phyloP scores from a whole-genome alignment of 768 basidiomycete genomes.

The Suillus ampliporus region DNA sequence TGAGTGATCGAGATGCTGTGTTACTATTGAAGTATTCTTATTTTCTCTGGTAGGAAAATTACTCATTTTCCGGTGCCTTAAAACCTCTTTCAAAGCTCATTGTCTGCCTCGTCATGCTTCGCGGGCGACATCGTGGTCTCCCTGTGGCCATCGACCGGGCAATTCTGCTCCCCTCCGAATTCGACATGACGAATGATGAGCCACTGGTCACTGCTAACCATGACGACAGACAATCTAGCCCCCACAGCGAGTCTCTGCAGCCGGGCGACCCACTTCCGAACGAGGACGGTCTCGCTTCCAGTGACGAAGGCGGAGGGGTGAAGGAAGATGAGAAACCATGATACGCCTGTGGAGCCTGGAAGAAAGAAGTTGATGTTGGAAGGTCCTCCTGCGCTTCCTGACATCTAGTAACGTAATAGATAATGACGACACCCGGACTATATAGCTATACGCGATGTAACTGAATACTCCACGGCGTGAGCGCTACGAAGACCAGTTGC shows the following conservation, averaged over 20 bases:
- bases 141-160: slow-evolving; percentile 91
- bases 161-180: slow-evolving; percentile 78
- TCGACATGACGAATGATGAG: slow-evolving; percentile 38
- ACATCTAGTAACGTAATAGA: background rate
- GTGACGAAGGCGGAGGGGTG: background rate
- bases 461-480: slow-evolving; percentile 17
- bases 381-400: background rate
- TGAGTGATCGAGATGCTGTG: slow-evolving; percentile 40
- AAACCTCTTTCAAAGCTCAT: slow-evolving; percentile 86
- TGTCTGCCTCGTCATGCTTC: slow-evolving; percentile 87
- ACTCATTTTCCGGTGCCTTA: slow-evolving; percentile 81
- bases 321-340: background rate
- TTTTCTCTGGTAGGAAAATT: slow-evolving; percentile 62
- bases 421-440: background rate
- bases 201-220: slow-evolving; percentile 5
- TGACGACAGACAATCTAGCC: slow-evolving; percentile 22
- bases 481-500: too few species aligned
- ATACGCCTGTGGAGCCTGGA: slow-evolving; percentile 5
- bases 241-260: background rate
- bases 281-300: background rate
- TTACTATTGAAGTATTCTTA: slow-evolving; percentile 6
- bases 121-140: slow-evolving; percentile 89
- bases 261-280: slow-evolving; percentile 2
- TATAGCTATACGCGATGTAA: too few species aligned
- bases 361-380: background rate